Evolutionary conservation across 208 protist species (phyloP).

Genomic region (Histomonas meleagridis): DNA sequence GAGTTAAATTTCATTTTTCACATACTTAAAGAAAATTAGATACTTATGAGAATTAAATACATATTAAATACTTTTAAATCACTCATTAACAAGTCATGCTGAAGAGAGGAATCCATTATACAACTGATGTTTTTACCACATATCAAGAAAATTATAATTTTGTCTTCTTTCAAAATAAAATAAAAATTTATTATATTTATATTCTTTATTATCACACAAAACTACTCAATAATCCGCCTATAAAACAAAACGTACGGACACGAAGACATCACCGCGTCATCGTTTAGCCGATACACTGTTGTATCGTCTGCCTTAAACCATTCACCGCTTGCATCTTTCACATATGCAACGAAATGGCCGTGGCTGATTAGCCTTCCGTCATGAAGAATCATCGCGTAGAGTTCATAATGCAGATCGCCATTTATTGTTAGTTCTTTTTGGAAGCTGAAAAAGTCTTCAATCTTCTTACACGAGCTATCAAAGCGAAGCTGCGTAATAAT

Average conservation of each 20-base stretch:
- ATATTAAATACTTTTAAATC: no score
- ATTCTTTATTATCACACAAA: no score
- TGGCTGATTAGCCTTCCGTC: background rate
- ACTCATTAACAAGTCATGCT: no score
- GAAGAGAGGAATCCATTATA: no score
- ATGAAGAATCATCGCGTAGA: conserved; percentile 6
- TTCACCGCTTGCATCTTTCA: background rate
- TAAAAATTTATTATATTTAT: no score
- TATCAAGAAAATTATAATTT: no score
- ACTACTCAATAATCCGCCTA: no score
- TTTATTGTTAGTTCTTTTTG: background rate
- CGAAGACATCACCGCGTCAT: background rate
- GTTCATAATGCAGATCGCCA: background rate
- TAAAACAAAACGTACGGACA: conserved; percentile 16
- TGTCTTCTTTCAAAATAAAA: no score
- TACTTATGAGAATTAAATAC: no score
- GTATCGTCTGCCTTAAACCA: conserved; percentile 10
- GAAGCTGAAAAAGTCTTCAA: background rate
- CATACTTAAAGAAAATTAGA: no score
- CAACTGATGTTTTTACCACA: no score
- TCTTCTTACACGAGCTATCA: background rate
- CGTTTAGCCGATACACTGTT: background rate
- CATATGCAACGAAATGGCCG: background rate
- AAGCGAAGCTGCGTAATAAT: conserved; percentile 1
- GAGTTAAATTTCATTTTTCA: no score